Evolutionary conservation across 2,329 filamentous ascomycete species (phyloP).

Genomic region (Pseudocercospora vitis): DNA sequence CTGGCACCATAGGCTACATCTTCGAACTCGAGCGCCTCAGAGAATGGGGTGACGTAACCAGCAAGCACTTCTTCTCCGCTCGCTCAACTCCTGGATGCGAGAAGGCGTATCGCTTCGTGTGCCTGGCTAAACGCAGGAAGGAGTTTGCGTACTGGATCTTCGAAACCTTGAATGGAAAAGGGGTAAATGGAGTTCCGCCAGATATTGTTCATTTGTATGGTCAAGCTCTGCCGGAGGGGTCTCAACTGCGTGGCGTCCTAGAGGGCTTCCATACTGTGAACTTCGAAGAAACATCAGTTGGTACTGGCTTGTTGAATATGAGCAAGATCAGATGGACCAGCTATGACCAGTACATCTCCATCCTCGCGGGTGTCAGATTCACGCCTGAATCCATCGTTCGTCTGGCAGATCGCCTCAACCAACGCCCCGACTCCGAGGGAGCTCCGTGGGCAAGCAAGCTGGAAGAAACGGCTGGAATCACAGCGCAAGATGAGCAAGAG

Average conservation of each 20-base stretch:
- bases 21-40: not conserved
- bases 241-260: not conserved
- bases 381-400: not conserved
- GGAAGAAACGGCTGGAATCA: not conserved
- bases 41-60: not conserved
- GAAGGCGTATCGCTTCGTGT: not conserved
- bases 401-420: not conserved
- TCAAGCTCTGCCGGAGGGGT: not conserved
- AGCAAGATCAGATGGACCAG: not conserved
- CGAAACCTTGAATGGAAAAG: not conserved
- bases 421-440: not conserved
- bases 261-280: not conserved
- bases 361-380: not conserved
- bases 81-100: not conserved
- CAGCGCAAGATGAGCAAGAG: not conserved
- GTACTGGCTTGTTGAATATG: not conserved
- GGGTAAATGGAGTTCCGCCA: not conserved
- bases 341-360: not conserved
- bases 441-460: not conserved
- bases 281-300: not conserved
- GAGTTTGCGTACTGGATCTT: not conserved
- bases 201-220: not conserved
- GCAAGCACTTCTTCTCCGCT: not conserved
- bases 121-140: not conserved
- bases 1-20: not conserved